Evolutionary conservation across 108 stramenopile genomes (phyloP).

Genomic region (Ochromonas danica): DNA sequence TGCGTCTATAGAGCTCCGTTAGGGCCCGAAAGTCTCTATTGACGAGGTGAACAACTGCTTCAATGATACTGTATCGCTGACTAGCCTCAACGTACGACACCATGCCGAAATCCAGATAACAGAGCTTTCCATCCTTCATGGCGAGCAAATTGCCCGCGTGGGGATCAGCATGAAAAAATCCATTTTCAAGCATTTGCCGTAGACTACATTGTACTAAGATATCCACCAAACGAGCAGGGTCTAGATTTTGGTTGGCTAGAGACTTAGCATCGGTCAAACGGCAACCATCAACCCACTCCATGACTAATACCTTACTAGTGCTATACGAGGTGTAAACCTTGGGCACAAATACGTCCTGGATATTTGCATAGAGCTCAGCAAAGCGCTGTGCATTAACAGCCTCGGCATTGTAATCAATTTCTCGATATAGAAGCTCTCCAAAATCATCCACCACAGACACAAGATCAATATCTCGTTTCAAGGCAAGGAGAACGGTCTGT

Average conservation of each 20-base stretch:
- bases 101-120: constrained; percentile 94
- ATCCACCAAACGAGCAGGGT: constrained; percentile 67
- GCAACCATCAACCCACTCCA: constrained; percentile 80
- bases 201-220: constrained; percentile 85
- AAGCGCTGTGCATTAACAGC: constrained; percentile 90
- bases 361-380: constrained; percentile 82
- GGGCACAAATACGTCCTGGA: constrained; percentile 84
- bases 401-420: constrained; percentile 91
- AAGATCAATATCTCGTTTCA: constrained; percentile 77
- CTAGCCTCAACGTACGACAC: constrained; percentile 77
- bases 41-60: constrained; percentile 93
- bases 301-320: constrained; percentile 81
- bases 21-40: constrained; percentile 87
- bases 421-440: constrained; percentile 85
- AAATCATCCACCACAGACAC: constrained; percentile 90
- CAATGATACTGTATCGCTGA: constrained; percentile 86
- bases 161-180: constrained; percentile 61
- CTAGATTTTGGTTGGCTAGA: constrained; percentile 65
- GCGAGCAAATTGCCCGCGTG: constrained; percentile 77
- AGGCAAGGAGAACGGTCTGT: constrained; percentile 63
- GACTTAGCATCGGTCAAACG: constrained; percentile 69
- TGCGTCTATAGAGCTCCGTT: constrained; percentile 70
- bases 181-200: constrained; percentile 89
- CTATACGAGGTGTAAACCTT: constrained; percentile 83
- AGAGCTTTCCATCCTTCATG: constrained; percentile 72